phyloP scores from a whole-genome alignment of 495 filamentous ascomycete species.

The Astrothelium subdiscretum region DNA sequence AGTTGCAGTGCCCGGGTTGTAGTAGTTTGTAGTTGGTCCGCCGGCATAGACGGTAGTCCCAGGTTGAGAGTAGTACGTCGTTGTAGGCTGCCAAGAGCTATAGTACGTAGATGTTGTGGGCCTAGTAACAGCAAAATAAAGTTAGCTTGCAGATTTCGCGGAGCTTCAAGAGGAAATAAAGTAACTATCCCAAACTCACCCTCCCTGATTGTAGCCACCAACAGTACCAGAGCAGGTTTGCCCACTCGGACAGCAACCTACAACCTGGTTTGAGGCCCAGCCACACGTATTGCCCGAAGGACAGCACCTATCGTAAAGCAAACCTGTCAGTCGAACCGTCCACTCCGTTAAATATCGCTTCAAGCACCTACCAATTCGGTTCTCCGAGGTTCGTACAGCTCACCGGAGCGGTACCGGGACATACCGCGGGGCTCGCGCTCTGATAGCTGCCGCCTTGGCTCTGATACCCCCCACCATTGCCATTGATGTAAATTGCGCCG shows the following conservation, averaged over 20 bases:
- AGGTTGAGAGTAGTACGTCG: constrained; percentile 1
- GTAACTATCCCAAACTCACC: not conserved
- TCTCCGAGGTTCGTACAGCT: constrained; percentile 21
- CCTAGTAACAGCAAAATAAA: too few relatives aligned
- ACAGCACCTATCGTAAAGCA: constrained; percentile 23
- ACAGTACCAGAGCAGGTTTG: constrained; percentile 17
- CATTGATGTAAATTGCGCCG: constrained; percentile 16
- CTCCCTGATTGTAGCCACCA: not conserved
- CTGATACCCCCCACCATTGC: constrained; percentile 8
- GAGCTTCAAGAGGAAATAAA: too few relatives aligned
- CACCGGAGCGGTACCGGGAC: constrained; percentile 22
- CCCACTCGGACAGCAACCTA: constrained; percentile 29
- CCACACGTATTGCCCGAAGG: constrained; percentile 22
- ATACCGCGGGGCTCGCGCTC: constrained; percentile 17
- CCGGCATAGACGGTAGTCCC: constrained; percentile 1
- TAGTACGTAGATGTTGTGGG: not conserved
- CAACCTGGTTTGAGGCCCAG: constrained; percentile 12
- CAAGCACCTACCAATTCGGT: constrained; percentile 21
- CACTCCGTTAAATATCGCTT: not conserved
- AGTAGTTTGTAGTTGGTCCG: constrained; percentile 3
- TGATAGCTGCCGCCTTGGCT: not conserved
- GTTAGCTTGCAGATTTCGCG: too few relatives aligned
- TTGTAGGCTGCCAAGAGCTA: too few relatives aligned
- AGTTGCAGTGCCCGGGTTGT: constrained; percentile 1
- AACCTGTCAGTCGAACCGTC: not conserved